phyloP scores from a whole-genome alignment of 495 filamentous ascomycete species.

The Penicillium egyptiacum region DNA sequence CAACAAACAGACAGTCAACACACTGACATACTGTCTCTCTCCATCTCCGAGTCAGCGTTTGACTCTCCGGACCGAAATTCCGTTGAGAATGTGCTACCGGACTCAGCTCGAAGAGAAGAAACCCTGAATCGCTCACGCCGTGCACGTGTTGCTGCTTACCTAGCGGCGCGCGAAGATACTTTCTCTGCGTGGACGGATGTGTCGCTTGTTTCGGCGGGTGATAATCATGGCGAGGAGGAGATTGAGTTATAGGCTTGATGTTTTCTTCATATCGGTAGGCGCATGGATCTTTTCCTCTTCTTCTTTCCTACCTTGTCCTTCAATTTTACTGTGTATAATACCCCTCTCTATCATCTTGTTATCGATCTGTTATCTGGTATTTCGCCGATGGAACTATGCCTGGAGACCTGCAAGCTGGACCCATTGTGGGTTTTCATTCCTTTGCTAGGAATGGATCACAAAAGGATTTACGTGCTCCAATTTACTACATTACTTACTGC shows the following conservation, averaged over 20 bases:
- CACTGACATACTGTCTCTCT: conserved; percentile 15
- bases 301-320: not conserved
- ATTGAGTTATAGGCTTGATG: conserved; percentile 41
- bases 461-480: not conserved
- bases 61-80: conserved; percentile 18
- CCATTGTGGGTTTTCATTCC: not conserved
- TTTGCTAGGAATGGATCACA: not conserved
- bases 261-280: no score
- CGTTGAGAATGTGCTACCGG: not conserved
- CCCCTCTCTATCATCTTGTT: not conserved
- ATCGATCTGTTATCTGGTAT: not conserved
- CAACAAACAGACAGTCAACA: conserved; percentile 18
- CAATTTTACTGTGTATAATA: not conserved
- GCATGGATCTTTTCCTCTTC: not conserved
- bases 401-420: no score
- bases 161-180: conserved; percentile 38
- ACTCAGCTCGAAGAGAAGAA: not conserved
- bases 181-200: conserved; percentile 46
- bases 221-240: conserved; percentile 51
- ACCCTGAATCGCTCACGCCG: conserved; percentile 1
- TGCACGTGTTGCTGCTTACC: conserved; percentile 33
- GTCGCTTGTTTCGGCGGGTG: conserved; percentile 46
- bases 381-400: not conserved
- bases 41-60: conserved; percentile 24
- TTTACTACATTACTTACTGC: not conserved